Evolutionary conservation across 176 grass and related monocot species (phyloP), one percentile per base, ranked within the genome.

Genomic region (Musa itinerans): DNA sequence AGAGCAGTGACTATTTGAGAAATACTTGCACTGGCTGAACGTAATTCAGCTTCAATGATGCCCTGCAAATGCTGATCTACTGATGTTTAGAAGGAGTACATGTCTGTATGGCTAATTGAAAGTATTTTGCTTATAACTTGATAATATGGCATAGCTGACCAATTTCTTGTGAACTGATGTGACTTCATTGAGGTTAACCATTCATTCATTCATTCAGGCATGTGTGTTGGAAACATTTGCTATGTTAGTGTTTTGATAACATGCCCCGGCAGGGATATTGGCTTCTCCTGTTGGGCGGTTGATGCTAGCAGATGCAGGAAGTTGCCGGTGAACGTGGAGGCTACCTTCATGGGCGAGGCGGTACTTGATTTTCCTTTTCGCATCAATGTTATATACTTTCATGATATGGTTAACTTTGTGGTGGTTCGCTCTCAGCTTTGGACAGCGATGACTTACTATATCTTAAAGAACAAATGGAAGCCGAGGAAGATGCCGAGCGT

Each of bases 381-480:
- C 67, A 68, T 53, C 25, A 29, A 64, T 1, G 10, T 26, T 72
- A 43, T 82, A 17, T 76, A 34, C 29, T 73, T 64, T 74, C 52
- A 49, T 76, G 69, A n/a, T 68, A 1, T 85, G 17, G 65, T 72
- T 73, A 50, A 65, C 71, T 27, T 83, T 78, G 63, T 50, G 23
- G 34, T 72, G 1, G 65, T 27, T 87, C 49, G 61, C 77, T 9
- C 85, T 75, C 82, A 98, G 95, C 90, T 80, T 85, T 98, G 78
- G 95, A 93, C 62, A 98, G 95, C 70, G 95, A 93, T 91, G 95
- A 98, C 86, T 84, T 98, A 82, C 80, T 98, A 71, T 98, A 98
- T 82, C 78, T 98, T 24, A 98, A 98, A 83, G 95, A 98, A 74
- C 95, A 98, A 78, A 98, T 98, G 95, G 95, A 98, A 77, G 95